Evolutionary conservation across 176 grass and related monocot genomes (phyloP).

Genomic region (Oryza glaberrima): DNA sequence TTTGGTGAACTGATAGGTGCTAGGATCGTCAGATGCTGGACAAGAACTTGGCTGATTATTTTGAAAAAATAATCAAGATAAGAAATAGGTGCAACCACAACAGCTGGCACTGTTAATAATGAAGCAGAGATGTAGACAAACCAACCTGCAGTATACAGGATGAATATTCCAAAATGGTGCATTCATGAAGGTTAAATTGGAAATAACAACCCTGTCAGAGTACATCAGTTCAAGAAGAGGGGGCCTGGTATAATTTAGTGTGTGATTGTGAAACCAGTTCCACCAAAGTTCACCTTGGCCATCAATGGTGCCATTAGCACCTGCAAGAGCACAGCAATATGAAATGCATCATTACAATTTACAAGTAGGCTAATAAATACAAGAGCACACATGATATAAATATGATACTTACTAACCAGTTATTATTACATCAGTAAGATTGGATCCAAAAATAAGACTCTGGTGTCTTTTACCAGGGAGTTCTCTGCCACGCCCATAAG

Average conservation of each 20-base stretch:
- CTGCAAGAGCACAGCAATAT: conserved; percentile 37
- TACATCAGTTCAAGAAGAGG: conserved; percentile 85
- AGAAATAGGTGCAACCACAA: neutral
- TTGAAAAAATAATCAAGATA: neutral
- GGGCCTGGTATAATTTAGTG: conserved; percentile 81
- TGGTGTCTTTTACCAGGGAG: conserved; percentile 83
- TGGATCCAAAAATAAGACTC: conserved; percentile 82
- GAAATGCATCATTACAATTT: neutral
- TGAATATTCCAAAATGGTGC: conserved; percentile 94
- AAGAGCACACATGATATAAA: neutral
- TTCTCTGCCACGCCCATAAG: conserved; percentile 84
- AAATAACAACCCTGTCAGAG: conserved; percentile 75
- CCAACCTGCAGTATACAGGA: conserved; percentile 86
- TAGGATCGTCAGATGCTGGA: conserved; percentile 79
- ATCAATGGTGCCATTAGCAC: conserved; percentile 79
- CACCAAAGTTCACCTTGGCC: conserved; percentile 87
- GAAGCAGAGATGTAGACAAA: conserved; percentile 22
- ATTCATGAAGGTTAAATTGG: conserved; percentile 73
- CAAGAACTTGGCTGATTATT: conserved; percentile 80
- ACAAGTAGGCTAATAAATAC: neutral
- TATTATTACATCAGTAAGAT: conserved; percentile 89
- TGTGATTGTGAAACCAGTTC: conserved; percentile 78
- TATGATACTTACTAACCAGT: conserved; percentile 54
- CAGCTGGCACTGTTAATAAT: neutral
- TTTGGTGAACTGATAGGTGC: conserved; percentile 86